Base-by-base conservation (phyloP, 805 yeast genomes). In the Lipomyces sp. region DNA sequence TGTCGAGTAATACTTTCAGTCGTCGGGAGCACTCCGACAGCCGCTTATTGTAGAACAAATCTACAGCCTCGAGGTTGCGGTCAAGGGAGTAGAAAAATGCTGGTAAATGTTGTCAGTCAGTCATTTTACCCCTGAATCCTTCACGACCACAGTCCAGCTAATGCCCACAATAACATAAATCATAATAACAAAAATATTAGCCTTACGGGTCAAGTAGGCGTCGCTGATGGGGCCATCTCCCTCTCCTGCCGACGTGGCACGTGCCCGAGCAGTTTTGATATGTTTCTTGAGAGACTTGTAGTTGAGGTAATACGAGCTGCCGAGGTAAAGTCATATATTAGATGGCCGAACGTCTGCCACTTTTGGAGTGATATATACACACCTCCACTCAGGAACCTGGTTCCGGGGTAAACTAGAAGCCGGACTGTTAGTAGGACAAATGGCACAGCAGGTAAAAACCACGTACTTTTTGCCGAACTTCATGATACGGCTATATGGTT, bases 371-470 rank as follows among this genome's bases (percentile, higher is more conserved):
- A 13, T 33, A 18, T 24, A 32, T 39, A 71, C 77, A 51, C 64
- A 77, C 79, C 86, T 82, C 98, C 98, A 94, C 78, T 92, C 97
- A 2, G 98, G 98, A 64, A 93, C 92, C 81, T 92, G 97, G 78
- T 94, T 96, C 58, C 90, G 82, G 39, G 86, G 79, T 71, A 90
- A 82, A 35, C 82, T 80, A 57, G 66, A 57, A 32, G 45, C 42
- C 11, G 1, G 53, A 53, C 18, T 39, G 24, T 15, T 42, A 45
- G 30, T 32, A 53, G 50, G 39, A 37, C 10, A 37, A 37, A 10
- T 37, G 13, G 13, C 10, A 37, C 3, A 37, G 39, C 15, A 37
- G 4, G 39, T n/a, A 37, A 51, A 30, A 45, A 5, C 8, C 33
- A 63, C 76, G 42, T 64, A 82, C 74, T 91, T 89, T 77, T 90